These are phyloP conservation scores for Kalaharituber pfeilii DNA, from an alignment of 2,329 filamentous ascomycete species.

Conservation along the genomic window DNA sequence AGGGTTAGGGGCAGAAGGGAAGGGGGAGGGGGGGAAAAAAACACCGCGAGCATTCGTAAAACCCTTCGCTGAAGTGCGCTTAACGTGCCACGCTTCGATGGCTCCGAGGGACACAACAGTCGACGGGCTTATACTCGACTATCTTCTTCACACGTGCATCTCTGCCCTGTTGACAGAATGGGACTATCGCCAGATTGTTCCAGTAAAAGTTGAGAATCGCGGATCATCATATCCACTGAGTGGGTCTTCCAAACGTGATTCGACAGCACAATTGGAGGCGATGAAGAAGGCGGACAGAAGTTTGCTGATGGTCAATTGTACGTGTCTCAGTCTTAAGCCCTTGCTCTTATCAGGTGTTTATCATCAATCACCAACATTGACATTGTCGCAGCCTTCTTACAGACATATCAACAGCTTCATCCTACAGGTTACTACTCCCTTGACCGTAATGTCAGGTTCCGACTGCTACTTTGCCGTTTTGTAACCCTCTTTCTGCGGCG, in stretches of 20 bases:
- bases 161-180: neutral
- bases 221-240: neutral
- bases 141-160: neutral
- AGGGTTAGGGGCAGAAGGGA: too few species aligned
- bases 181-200: neutral
- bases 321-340: too few species aligned
- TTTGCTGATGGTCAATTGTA: constrained; percentile 1
- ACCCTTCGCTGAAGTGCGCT: too few species aligned
- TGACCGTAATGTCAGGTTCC: neutral
- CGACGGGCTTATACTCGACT: neutral
- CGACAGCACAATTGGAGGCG: neutral
- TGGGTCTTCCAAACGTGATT: too few species aligned
- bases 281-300: neutral
- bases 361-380: neutral
- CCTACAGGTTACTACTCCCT: neutral
- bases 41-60: too few species aligned
- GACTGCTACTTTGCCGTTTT: neutral
- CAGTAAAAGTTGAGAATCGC: neutral
- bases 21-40: too few species aligned
- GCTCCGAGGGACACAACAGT: neutral
- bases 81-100: too few species aligned
- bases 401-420: neutral
- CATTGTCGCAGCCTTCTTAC: neutral
- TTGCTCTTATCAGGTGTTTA: too few species aligned
- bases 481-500: neutral